phyloP scores from a whole-genome alignment of 768 basidiomycete species.

The Naganishia onofrii region DNA sequence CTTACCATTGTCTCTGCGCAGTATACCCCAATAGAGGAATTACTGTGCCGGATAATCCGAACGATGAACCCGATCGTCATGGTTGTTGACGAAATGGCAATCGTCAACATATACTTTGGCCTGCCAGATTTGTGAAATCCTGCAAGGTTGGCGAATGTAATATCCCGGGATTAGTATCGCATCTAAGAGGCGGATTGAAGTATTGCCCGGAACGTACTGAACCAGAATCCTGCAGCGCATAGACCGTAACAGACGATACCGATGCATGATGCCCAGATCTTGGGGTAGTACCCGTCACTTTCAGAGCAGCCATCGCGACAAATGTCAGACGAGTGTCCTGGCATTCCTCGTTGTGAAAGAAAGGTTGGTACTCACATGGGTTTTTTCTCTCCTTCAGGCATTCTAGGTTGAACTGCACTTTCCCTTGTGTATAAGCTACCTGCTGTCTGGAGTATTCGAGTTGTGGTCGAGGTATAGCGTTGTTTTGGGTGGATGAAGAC shows the following conservation, averaged over 20 bases:
- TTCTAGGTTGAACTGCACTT: neutral
- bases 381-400: neutral
- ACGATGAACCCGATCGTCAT: slow-evolving; percentile 47
- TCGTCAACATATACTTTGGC: slow-evolving; percentile 23
- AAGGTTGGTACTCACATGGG: slow-evolving; percentile 1
- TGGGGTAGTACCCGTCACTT: slow-evolving; percentile 21
- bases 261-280: slow-evolving; percentile 18
- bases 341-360: neutral
- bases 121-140: slow-evolving; percentile 12
- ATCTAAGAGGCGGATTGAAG: too few species aligned
- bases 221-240: slow-evolving; percentile 7
- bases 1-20: slow-evolving; percentile 43
- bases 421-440: too few species aligned
- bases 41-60: slow-evolving; percentile 40
- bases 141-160: too few species aligned
- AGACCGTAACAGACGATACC: slow-evolving; percentile 18
- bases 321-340: neutral
- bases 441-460: too few species aligned
- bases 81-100: slow-evolving; percentile 4
- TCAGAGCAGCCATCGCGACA: too few species aligned
- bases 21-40: slow-evolving; percentile 43
- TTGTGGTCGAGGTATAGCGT: too few species aligned
- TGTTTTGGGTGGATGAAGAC: neutral
- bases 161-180: too few species aligned
- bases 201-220: neutral